Percentiles rank a stretch among this genome's conserved stretches.
phyloP scores from a whole-genome alignment of 306 rosid genomes.

The Cucurbita maxima region DNA sequence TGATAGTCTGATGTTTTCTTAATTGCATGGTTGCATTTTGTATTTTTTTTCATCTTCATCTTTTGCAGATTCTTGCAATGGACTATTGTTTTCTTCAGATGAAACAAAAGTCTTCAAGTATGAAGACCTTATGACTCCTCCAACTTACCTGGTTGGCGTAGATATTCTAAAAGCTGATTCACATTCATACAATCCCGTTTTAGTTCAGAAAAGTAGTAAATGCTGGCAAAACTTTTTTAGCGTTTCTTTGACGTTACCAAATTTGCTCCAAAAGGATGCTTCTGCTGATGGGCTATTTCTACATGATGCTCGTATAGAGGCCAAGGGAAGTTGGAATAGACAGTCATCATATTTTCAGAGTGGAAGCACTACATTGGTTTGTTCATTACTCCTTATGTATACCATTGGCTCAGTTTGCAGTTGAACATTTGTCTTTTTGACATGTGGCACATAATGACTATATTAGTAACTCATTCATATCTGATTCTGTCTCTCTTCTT shows the following conservation, averaged over 20 bases:
- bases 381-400: conserved; percentile 25
- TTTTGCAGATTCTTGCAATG: conserved; percentile 35
- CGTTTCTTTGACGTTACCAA: conserved; percentile 43
- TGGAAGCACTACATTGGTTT: conserved; percentile 58
- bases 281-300: conserved; percentile 28
- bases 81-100: conserved; percentile 24
- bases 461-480: not conserved
- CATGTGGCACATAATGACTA: not conserved
- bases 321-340: conserved; percentile 48
- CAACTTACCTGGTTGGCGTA: conserved; percentile 64
- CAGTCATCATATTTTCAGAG: conserved; percentile 54
- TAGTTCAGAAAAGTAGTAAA: conserved; percentile 33
- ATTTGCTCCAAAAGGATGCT: conserved; percentile 34
- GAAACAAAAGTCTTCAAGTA: conserved; percentile 25
- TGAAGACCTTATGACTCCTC: conserved; percentile 26
- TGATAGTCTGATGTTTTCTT: conserved; percentile 4
- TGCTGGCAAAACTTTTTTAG: conserved; percentile 74
- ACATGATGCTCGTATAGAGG: conserved; percentile 49
- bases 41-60: conserved; percentile 12
- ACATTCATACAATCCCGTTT: conserved; percentile 30
- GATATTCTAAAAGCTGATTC: conserved; percentile 53
- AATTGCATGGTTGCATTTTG: not conserved
- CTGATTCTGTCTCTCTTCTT: not conserved
- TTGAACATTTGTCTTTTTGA: not conserved
- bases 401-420: conserved; percentile 1